Evolutionary conservation across 108 stramenopile genomes (phyloP).

Genomic region (Skeletonema tropicum): DNA sequence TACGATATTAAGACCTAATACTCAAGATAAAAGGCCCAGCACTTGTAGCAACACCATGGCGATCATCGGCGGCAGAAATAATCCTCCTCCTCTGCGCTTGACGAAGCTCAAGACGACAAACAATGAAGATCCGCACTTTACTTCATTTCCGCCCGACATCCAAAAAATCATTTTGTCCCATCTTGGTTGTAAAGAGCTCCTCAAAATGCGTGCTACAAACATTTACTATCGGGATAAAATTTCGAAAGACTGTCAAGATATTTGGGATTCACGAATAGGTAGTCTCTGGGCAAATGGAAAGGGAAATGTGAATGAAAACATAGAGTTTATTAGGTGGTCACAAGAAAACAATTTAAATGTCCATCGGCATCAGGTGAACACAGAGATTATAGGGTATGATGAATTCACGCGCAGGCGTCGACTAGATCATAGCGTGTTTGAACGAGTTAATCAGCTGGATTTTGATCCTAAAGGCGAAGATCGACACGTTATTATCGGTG

Average conservation of each 20-base stretch:
- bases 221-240: slow-evolving; percentile 29
- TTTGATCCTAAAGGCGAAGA: too few relatives aligned
- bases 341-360: slow-evolving; percentile 15
- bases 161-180: slow-evolving; percentile 19
- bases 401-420: slow-evolving; percentile 37
- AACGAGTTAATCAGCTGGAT: not conserved
- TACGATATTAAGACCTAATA: too few relatives aligned
- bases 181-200: slow-evolving; percentile 23
- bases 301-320: not conserved
- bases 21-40: too few relatives aligned
- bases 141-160: slow-evolving; percentile 10
- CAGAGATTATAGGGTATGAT: slow-evolving; percentile 19
- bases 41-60: not conserved
- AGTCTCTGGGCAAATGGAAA: slow-evolving; percentile 43
- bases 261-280: slow-evolving; percentile 35
- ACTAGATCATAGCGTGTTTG: slow-evolving; percentile 21
- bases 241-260: slow-evolving; percentile 23
- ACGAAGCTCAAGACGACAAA: not conserved
- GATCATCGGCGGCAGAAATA: too few relatives aligned
- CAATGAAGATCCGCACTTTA: not conserved
- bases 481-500: not conserved
- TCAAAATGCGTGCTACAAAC: slow-evolving; percentile 22
- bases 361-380: slow-evolving; percentile 7
- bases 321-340: slow-evolving; percentile 31
- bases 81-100: too few relatives aligned